Evolutionary conservation across 352 stramenopile genomes (phyloP).

Genomic region (Phytophthora pisi): DNA sequence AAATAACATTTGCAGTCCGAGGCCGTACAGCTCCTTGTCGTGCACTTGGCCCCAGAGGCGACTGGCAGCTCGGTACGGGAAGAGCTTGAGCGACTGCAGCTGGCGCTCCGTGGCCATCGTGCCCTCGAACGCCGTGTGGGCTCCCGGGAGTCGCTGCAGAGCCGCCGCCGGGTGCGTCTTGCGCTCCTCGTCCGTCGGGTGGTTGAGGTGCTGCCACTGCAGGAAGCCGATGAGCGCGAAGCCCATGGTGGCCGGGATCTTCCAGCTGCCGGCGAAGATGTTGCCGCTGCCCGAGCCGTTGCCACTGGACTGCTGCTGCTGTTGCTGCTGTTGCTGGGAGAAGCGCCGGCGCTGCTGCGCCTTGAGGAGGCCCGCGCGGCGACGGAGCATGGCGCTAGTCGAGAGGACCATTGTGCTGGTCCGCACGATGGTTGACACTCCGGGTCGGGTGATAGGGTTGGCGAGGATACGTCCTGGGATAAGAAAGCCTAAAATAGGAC

Average conservation of each 20-base stretch:
- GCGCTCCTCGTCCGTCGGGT: constrained; percentile 66
- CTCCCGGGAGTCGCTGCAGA: constrained; percentile 53
- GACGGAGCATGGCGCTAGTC: background rate
- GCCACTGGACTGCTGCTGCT: background rate
- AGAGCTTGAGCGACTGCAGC: constrained; percentile 75
- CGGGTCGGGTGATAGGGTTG: no score
- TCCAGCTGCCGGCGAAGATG: constrained; percentile 56
- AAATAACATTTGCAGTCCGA: background rate
- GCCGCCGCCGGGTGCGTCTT: constrained; percentile 59
- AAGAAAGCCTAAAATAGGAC: background rate
- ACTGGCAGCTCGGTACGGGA: constrained; percentile 79
- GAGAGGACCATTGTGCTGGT: no score
- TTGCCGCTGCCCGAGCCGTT: background rate
- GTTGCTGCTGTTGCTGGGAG: constrained; percentile 9
- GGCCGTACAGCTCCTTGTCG: constrained; percentile 78
- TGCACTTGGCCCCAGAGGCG: constrained; percentile 80
- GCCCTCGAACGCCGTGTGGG: constrained; percentile 64
- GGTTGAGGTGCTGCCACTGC: constrained; percentile 74
- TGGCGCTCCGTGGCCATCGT: constrained; percentile 75
- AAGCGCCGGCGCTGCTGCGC: constrained; percentile 20
- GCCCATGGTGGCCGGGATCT: constrained; percentile 65
- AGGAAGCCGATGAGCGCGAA: constrained; percentile 76
- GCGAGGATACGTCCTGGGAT: no score
- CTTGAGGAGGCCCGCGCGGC: constrained; percentile 1
- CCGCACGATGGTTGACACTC: no score